Percentiles rank a stretch among this genome's conserved stretches.
Evolutionary conservation across 75 land plant genomes (phyloP).

Genomic region (Selaginella tamariscina): DNA sequence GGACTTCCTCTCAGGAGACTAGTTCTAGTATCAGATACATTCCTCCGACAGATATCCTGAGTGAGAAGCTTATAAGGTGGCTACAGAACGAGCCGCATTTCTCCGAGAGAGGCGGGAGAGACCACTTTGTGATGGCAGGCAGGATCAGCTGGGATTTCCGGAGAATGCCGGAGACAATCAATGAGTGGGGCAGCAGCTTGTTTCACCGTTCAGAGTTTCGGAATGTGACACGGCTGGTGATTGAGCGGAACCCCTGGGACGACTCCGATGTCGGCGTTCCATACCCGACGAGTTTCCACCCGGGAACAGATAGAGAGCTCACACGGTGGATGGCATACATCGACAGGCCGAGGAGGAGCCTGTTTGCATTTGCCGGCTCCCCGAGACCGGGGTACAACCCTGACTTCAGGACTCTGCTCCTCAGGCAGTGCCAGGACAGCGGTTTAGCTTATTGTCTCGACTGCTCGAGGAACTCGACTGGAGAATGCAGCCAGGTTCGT

Average conservation of each 20-base stretch:
- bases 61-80: constrained; percentile 40
- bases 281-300: constrained; percentile 81
- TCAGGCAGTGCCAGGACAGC: background rate
- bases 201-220: constrained; percentile 38
- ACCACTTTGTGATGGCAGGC: constrained; percentile 62
- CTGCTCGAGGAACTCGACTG: background rate
- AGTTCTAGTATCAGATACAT: background rate
- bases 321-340: constrained; percentile 41
- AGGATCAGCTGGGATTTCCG: constrained; percentile 82
- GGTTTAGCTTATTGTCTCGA: background rate
- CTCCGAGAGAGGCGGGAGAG: constrained; percentile 35
- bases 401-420: background rate
- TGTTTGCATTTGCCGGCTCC: constrained; percentile 59
- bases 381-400: constrained; percentile 17
- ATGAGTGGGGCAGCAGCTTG: constrained; percentile 49
- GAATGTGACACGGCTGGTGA: constrained; percentile 53
- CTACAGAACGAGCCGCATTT: constrained; percentile 30
- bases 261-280: constrained; percentile 62
- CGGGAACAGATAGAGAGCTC: constrained; percentile 35
- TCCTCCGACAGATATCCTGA: constrained; percentile 45
- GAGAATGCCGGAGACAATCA: constrained; percentile 24
- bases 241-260: constrained; percentile 79
- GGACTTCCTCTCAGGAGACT: no score
- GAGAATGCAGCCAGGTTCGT: background rate
- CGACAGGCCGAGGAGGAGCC: constrained; percentile 21